Conservation (phyloP, 2,329 filamentous ascomycete genomes). For the Monosporascus cannonballus region DNA sequence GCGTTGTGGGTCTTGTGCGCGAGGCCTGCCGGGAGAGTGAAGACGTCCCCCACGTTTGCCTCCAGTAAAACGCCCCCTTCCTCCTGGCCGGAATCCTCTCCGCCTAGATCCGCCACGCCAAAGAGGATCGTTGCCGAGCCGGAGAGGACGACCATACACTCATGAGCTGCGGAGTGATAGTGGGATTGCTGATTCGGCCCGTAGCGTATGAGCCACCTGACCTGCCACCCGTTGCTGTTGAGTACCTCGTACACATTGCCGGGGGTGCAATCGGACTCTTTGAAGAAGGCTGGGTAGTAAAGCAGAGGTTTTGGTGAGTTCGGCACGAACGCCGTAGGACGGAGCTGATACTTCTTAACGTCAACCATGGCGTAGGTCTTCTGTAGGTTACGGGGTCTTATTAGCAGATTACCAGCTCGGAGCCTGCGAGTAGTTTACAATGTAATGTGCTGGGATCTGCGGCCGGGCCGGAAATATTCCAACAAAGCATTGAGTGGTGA, state of each 20-base stretch:
- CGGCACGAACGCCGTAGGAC: no score
- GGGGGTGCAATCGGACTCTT: no score
- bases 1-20: slow-evolving; percentile 48
- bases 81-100: slow-evolving; percentile 20
- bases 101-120: slow-evolving; percentile 41
- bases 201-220: slow-evolving; percentile 46
- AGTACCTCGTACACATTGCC: slow-evolving; percentile 33
- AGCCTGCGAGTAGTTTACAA: no score
- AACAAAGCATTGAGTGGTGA: no score
- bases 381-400: no score
- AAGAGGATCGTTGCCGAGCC: slow-evolving; percentile 48
- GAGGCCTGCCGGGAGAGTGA: slow-evolving; percentile 46
- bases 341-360: no score
- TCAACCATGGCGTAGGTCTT: no score
- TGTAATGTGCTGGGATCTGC: no score
- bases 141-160: slow-evolving; percentile 49
- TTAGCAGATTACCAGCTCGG: no score
- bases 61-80: slow-evolving; percentile 17
- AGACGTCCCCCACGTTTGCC: slow-evolving; percentile 41
- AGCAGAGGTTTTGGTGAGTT: no score
- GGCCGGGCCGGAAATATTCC: no score
- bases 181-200: slow-evolving; percentile 40
- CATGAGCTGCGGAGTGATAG: slow-evolving; percentile 43
- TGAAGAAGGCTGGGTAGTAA: no score
- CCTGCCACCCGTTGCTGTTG: slow-evolving; percentile 36